phyloP scores from a whole-genome alignment of 495 filamentous ascomycete species.

The Mycothermus thermophilus region DNA sequence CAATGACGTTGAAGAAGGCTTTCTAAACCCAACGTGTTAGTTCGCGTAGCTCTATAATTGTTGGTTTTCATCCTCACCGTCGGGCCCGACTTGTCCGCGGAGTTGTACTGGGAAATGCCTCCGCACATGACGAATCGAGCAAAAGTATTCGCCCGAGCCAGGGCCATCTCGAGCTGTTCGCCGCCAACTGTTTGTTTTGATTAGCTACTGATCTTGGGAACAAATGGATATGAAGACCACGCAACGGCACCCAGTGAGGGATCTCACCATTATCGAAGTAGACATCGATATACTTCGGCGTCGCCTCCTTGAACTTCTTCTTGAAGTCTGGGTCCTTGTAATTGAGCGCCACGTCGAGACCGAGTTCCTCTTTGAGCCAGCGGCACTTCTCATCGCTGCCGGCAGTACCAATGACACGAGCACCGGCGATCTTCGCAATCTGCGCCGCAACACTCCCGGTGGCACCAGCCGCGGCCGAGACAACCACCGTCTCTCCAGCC shows the following conservation, averaged over 20 bases:
- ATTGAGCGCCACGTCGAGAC: constrained; percentile 52
- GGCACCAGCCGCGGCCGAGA: constrained; percentile 57
- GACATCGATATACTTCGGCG: constrained; percentile 49
- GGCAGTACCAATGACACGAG: constrained; percentile 46
- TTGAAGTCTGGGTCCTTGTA: constrained; percentile 48
- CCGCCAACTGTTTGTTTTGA: too few species aligned
- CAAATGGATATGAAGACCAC: too few species aligned
- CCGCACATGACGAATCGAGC: constrained; percentile 52
- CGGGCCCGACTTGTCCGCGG: constrained; percentile 13
- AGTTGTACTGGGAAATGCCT: constrained; percentile 32
- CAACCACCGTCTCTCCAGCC: constrained; percentile 48
- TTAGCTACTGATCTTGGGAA: too few species aligned
- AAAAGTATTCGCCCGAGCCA: constrained; percentile 39
- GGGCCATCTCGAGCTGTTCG: constrained; percentile 47
- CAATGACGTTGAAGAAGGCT: constrained; percentile 22
- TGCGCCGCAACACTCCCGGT: constrained; percentile 57
- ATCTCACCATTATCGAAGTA: constrained; percentile 52
- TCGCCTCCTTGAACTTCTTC: constrained; percentile 42
- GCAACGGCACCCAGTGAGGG: too few species aligned
- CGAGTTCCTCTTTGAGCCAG: constrained; percentile 45
- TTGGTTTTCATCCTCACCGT: constrained; percentile 7
- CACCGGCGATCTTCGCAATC: constrained; percentile 53
- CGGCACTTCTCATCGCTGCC: constrained; percentile 50
- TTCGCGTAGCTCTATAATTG: background rate
- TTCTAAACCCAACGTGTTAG: constrained; percentile 1